These are phyloP conservation scores for Jaltomata sinuosa DNA, from an alignment of 257 asterid genomes.

Conservation along the genomic window DNA sequence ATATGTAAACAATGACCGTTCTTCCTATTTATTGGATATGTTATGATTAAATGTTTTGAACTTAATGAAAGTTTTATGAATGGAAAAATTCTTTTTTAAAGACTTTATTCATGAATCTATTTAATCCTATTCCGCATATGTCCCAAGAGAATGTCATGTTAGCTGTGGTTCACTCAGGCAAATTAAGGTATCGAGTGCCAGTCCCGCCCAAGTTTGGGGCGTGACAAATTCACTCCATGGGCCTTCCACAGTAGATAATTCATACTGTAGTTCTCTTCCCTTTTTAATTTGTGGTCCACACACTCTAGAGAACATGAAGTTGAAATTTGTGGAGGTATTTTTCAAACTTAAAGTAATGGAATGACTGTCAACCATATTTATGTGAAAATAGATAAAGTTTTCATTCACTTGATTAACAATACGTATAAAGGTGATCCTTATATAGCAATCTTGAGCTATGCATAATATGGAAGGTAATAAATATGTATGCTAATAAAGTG, in stretches of 20 bases:
- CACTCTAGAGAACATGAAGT: not conserved
- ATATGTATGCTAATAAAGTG: not conserved
- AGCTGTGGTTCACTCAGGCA: not conserved
- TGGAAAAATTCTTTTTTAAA: not conserved
- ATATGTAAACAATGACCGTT: not conserved
- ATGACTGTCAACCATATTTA: not conserved
- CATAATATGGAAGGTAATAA: not conserved
- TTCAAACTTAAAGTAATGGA: not conserved
- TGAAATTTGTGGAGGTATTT: not conserved
- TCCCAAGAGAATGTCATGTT: not conserved
- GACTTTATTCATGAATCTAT: not conserved
- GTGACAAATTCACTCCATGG: not conserved
- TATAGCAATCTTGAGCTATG: not conserved
- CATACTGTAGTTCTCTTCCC: not conserved
- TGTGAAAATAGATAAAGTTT: not conserved
- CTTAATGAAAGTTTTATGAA: not conserved
- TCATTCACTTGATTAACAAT: not conserved
- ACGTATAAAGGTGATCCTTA: not conserved
- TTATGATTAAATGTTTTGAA: not conserved
- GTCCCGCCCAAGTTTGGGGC: not conserved
- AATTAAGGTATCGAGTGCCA: not conserved
- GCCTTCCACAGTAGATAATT: not conserved
- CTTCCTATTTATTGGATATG: not conserved
- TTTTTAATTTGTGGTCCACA: not conserved
- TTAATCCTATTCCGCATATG: not conserved